Conservation (phyloP, 768 basidiomycete species). For the Galerina sulciceps region DNA sequence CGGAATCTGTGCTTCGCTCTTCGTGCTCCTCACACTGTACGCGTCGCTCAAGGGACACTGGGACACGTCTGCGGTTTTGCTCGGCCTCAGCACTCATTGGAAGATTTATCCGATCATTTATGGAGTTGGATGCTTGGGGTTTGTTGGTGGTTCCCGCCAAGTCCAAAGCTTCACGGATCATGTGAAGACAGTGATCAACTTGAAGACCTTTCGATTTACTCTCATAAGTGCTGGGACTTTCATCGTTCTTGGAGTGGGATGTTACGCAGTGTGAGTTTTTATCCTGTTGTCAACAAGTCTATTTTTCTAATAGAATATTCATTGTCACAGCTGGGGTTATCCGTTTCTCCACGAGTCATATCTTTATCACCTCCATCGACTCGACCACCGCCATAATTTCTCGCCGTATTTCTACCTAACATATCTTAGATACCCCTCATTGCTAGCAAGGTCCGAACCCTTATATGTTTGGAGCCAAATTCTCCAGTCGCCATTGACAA, state of each 20-base stretch:
- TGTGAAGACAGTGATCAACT: slow-evolving; percentile 48
- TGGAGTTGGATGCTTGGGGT: slow-evolving; percentile 74
- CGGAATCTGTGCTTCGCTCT: slow-evolving; percentile 85
- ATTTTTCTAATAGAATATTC: background rate
- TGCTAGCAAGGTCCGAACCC: slow-evolving; percentile 15
- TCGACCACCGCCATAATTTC: slow-evolving; percentile 98
- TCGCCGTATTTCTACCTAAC: slow-evolving; percentile 96
- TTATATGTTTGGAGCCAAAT: slow-evolving; percentile 43
- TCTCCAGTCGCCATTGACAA: slow-evolving; percentile 74
- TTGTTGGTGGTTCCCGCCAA: slow-evolving; percentile 36
- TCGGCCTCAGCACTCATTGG: slow-evolving; percentile 91
- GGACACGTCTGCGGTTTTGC: slow-evolving; percentile 67
- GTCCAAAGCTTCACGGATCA: slow-evolving; percentile 29
- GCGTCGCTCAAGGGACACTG: slow-evolving; percentile 61
- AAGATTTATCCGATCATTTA: slow-evolving; percentile 98
- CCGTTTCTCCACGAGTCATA: slow-evolving; percentile 93
- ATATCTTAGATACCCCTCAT: slow-evolving; percentile 79
- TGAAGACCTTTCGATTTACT: slow-evolving; percentile 64
- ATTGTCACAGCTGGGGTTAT: slow-evolving; percentile 79
- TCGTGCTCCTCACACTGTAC: slow-evolving; percentile 76
- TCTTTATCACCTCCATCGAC: slow-evolving; percentile 87
- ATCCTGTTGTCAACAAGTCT: background rate
- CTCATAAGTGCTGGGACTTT: slow-evolving; percentile 75
- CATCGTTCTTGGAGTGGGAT: slow-evolving; percentile 55
- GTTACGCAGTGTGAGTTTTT: slow-evolving; percentile 60